Evolutionary conservation across 2,329 filamentous ascomycete species (phyloP).

Genomic region (Cytospora paraplurivora): DNA sequence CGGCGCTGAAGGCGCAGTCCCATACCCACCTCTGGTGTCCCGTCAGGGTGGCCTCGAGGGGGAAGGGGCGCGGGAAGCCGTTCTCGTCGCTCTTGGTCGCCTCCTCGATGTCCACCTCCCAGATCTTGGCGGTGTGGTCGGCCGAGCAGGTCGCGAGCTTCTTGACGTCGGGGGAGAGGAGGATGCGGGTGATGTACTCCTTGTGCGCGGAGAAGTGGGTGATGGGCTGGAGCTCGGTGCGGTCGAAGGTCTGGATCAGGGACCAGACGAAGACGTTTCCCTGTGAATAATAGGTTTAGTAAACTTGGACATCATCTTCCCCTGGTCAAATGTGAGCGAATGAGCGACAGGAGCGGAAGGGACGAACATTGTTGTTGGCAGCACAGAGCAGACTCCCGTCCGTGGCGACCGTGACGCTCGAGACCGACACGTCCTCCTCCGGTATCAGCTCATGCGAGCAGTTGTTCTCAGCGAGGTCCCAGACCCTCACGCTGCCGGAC

Average conservation of each 20-base stretch:
- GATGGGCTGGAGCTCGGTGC: constrained; percentile 81
- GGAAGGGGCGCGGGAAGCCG: constrained; percentile 59
- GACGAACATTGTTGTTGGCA: constrained; percentile 77
- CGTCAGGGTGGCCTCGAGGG: constrained; percentile 82
- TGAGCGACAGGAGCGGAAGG: background rate
- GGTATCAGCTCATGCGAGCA: constrained; percentile 96
- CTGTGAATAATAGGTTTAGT: constrained; percentile 47
- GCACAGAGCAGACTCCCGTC: constrained; percentile 92
- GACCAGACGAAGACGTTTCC: constrained; percentile 98
- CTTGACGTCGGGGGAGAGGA: constrained; percentile 90
- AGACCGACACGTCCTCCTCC: constrained; percentile 90
- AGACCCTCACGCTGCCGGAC: constrained; percentile 88
- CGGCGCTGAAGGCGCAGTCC: constrained; percentile 94
- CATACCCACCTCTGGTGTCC: constrained; percentile 96
- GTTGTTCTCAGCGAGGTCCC: constrained; percentile 96
- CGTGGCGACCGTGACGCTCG: constrained; percentile 92
- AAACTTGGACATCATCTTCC: constrained; percentile 17
- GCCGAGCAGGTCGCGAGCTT: constrained; percentile 92
- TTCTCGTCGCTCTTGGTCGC: constrained; percentile 39
- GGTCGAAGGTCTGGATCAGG: constrained; percentile 79
- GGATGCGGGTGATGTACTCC: constrained; percentile 88
- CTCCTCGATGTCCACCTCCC: constrained; percentile 80
- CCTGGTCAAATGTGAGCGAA: no score
- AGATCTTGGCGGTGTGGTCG: constrained; percentile 93
- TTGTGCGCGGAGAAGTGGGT: constrained; percentile 89